These are phyloP conservation scores for Sclerotinia minor DNA, from an alignment of 2,329 filamentous ascomycete genomes.

Conservation along the genomic window DNA sequence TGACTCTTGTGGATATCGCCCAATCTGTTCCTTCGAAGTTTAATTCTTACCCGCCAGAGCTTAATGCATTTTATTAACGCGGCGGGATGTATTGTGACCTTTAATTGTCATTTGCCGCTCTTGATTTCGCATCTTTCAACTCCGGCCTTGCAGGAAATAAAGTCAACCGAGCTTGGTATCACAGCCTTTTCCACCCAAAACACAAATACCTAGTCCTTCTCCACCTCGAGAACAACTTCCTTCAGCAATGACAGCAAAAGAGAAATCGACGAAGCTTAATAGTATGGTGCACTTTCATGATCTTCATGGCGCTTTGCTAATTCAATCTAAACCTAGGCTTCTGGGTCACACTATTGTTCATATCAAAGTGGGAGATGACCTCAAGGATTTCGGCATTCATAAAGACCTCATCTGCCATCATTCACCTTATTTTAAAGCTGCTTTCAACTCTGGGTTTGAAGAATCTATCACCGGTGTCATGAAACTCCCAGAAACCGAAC, in stretches of 20 bases:
- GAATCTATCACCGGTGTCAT: slow-evolving; percentile 25
- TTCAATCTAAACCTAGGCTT: background rate
- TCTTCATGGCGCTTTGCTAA: background rate
- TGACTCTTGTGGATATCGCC: too few relatives aligned
- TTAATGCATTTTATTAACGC: too few relatives aligned
- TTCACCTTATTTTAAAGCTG: slow-evolving; percentile 32
- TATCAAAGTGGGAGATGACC: slow-evolving; percentile 23
- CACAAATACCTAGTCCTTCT: background rate
- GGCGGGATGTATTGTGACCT: too few relatives aligned
- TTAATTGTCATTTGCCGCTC: too few relatives aligned
- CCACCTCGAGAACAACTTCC: background rate
- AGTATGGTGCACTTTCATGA: background rate
- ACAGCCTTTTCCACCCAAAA: background rate
- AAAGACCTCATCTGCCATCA: slow-evolving; percentile 29
- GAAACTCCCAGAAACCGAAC: slow-evolving; percentile 20
- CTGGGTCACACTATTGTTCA: slow-evolving; percentile 24
- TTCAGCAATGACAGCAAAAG: background rate
- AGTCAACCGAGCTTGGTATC: too few relatives aligned
- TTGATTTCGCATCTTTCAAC: too few relatives aligned
- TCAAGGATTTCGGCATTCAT: slow-evolving; percentile 30
- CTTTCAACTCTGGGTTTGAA: slow-evolving; percentile 25
- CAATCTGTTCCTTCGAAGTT: too few relatives aligned
- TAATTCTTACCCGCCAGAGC: too few relatives aligned
- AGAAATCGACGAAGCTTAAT: background rate
- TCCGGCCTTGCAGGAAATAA: too few relatives aligned